Conservation (phyloP, 2,329 filamentous ascomycete genomes). For the Diplodia intermedia region DNA sequence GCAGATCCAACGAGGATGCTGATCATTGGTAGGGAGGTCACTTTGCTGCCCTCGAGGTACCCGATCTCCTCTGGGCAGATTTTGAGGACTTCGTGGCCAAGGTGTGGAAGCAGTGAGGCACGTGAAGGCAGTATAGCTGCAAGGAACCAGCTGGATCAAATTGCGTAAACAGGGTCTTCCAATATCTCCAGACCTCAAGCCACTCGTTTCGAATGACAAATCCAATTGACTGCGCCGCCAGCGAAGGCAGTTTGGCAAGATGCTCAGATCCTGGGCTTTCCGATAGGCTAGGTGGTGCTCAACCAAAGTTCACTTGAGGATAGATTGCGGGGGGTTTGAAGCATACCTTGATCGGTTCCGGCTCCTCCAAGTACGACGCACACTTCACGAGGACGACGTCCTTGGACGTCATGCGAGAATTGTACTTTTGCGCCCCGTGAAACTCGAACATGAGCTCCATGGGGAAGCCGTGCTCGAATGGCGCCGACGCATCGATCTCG, state of each 20-base stretch:
- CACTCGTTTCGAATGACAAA: background rate
- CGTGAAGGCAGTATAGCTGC: background rate
- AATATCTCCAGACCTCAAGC: no score
- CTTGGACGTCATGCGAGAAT: constrained; percentile 25
- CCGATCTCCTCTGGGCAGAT: constrained; percentile 5
- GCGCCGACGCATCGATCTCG: constrained; percentile 60
- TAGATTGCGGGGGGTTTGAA: no score
- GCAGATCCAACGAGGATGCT: background rate
- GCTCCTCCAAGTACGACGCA: constrained; percentile 17
- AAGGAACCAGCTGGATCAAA: background rate
- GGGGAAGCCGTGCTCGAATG: constrained; percentile 66
- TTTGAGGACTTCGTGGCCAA: constrained; percentile 9
- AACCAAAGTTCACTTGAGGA: background rate
- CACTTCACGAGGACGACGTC: constrained; percentile 16
- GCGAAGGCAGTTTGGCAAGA: background rate
- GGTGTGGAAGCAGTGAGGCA: constrained; percentile 15
- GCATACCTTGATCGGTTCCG: constrained; percentile 9
- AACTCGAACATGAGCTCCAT: constrained; percentile 52
- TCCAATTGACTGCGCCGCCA: no score
- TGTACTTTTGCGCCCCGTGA: constrained; percentile 22
- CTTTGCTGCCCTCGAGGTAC: constrained; percentile 13
- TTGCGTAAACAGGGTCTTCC: background rate
- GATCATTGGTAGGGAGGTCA: constrained; percentile 4
- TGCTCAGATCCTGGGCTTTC: background rate
- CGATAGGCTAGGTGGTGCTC: background rate